phyloP scores from a whole-genome alignment of 805 yeast species.

The Zygoascus tannicola region DNA sequence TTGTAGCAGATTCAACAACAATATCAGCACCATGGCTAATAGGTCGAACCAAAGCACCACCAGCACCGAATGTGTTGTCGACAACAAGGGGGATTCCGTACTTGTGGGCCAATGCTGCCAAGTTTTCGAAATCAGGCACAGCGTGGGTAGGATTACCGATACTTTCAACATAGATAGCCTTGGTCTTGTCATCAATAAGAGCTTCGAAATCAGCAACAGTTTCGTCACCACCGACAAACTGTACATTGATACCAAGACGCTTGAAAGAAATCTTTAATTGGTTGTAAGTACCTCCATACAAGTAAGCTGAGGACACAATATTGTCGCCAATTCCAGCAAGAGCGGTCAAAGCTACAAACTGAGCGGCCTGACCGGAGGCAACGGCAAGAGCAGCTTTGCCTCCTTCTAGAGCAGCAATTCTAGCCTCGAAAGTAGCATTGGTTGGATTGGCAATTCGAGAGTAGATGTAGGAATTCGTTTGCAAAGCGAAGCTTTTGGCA shows the following conservation, averaged over 20 bases:
- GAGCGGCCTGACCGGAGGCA: constrained; percentile 96
- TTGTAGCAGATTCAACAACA: constrained; percentile 89
- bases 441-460: constrained; percentile 92
- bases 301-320: constrained; percentile 72
- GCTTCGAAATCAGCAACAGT: constrained; percentile 62
- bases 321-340: constrained; percentile 86
- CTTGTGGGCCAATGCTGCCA: constrained; percentile 69
- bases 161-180: constrained; percentile 81
- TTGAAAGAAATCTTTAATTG: constrained; percentile 90
- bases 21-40: constrained; percentile 86
- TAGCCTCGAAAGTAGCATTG: constrained; percentile 77
- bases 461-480: constrained; percentile 79
- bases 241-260: constrained; percentile 75
- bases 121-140: constrained; percentile 79
- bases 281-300: constrained; percentile 95
- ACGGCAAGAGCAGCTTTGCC: constrained; percentile 88
- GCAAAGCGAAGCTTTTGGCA: constrained; percentile 78
- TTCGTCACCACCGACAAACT: constrained; percentile 75
- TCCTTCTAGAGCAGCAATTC: constrained; percentile 87
- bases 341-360: constrained; percentile 71
- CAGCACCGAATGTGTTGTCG: constrained; percentile 96
- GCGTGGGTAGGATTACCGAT: constrained; percentile 91
- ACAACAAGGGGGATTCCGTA: constrained; percentile 85
- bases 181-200: constrained; percentile 72
- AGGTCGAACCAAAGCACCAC: constrained; percentile 81